Conservation (phyloP, 768 basidiomycete species). For the Clitopilus passeckerianus region DNA sequence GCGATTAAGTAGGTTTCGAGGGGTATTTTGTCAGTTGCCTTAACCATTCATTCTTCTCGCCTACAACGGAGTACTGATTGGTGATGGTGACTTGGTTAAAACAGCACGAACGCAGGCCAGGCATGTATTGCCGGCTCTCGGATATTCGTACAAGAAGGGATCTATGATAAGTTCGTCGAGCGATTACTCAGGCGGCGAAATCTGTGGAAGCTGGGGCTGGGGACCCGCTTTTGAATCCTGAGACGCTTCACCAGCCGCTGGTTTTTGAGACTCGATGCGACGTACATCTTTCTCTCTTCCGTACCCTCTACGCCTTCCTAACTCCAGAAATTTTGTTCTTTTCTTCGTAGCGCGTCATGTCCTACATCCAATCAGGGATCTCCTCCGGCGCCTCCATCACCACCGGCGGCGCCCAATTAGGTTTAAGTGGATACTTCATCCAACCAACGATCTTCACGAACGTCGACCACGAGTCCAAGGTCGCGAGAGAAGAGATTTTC, state of each 20-base stretch:
- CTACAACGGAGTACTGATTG: too few relatives aligned
- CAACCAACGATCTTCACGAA: conserved; percentile 51
- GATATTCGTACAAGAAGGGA: conserved; percentile 72
- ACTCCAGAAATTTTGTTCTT: background rate
- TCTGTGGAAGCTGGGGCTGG: conserved; percentile 44
- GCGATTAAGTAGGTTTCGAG: background rate
- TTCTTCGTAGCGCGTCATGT: conserved; percentile 56
- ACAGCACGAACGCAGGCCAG: conserved; percentile 38
- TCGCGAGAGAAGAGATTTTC: conserved; percentile 74
- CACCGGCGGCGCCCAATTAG: conserved; percentile 56
- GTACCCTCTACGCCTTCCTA: background rate
- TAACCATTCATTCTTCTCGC: background rate
- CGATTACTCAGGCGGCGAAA: conserved; percentile 45
- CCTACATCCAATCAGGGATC: conserved; percentile 74
- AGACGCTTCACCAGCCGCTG: conserved; percentile 59
- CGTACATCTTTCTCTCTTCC: conserved; percentile 24
- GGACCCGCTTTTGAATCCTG: conserved; percentile 46
- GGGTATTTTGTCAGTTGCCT: background rate
- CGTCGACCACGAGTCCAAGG: conserved; percentile 63
- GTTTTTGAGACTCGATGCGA: conserved; percentile 56
- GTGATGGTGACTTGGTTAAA: too few relatives aligned
- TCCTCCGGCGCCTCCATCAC: conserved; percentile 64
- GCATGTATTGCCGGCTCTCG: conserved; percentile 78
- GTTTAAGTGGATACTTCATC: conserved; percentile 55
- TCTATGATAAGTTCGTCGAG: conserved; percentile 74